Base-by-base conservation (phyloP, 768 basidiomycete species). In the Amanita jacksonii region DNA sequence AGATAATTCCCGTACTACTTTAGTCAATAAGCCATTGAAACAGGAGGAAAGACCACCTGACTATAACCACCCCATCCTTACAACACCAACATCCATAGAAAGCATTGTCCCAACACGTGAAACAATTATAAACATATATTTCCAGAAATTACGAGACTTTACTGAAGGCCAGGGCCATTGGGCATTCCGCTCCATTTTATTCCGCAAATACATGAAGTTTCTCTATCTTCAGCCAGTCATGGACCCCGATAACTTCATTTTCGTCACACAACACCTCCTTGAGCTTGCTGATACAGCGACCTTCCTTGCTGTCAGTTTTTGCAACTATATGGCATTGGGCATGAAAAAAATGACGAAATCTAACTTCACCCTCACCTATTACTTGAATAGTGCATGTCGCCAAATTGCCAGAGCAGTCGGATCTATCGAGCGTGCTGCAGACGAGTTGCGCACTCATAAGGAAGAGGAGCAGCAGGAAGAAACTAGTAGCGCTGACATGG, bases 201-300 rank as follows among this genome's bases (percentile, higher is more conserved):
- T 38, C n/a, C 19, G 18, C n/a, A 38, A 38, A 38, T 38, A 38
- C 22, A 20, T 22, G 8, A 38, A 38, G 13, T 38, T 38, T 38
- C 36, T 38, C 22, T 38, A 38, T 38, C 36, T 38, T 38, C 3
- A 38, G 22, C 36, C 36, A 38, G 36, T 38, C 36, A 38, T 38
- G 36, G 36, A 38, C n/a, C 36, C 36, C 19, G 36, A 22, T 13
- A 13, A n/a, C 19, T 38, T 38, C 13, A 16, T 38, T 18, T 38
- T 38, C 36, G 22, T 38, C 4, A 38, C 36, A 20, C 19, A 22
- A 18, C 18, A 20, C 8, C 36, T 38, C 19, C 4, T 38, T 20
- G 18, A 38, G 16, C 36, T 38, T 38, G 36, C 36, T 13, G 36
- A 38, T 22, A 38, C 36, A 13, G 19, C 36, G 16, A 38, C 19